Evolutionary conservation across 345 rosid genomes (phyloP).

Genomic region (Excoecaria cochinchinensis): DNA sequence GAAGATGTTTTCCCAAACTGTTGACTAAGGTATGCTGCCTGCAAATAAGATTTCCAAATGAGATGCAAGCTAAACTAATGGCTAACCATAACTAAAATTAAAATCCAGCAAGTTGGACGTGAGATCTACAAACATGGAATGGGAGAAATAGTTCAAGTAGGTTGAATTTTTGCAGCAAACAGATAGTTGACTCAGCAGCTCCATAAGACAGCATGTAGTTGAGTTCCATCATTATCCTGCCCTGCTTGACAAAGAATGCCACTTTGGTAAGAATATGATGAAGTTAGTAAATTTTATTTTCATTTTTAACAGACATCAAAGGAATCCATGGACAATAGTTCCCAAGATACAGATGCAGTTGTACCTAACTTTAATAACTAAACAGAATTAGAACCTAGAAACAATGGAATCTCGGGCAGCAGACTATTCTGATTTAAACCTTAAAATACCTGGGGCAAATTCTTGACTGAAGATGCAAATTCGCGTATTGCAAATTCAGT

Average conservation of each 20-base stretch:
- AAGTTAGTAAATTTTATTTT: not conserved
- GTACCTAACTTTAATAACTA: not conserved
- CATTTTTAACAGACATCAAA: not conserved
- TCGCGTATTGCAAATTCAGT: constrained; percentile 58
- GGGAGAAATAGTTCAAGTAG: constrained; percentile 76
- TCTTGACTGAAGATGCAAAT: constrained; percentile 51
- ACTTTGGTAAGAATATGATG: constrained; percentile 20
- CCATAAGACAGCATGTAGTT: constrained; percentile 94
- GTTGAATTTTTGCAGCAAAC: constrained; percentile 71
- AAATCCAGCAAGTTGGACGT: constrained; percentile 10
- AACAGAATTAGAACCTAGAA: not conserved
- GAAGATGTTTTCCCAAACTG: constrained; percentile 38
- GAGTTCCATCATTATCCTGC: constrained; percentile 78
- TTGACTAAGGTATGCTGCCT: constrained; percentile 75
- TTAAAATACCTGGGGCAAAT: constrained; percentile 61
- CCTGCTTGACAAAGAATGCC: constrained; percentile 44
- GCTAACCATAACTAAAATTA: not conserved
- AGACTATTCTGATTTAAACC: constrained; percentile 2
- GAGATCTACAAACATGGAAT: constrained; percentile 56
- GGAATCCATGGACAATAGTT: not conserved
- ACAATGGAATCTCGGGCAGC: constrained; percentile 7
- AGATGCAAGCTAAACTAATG: constrained; percentile 16
- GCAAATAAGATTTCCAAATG: constrained; percentile 30
- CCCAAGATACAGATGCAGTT: not conserved
- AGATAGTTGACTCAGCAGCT: constrained; percentile 75